Evolutionary conservation across 371 early-diverging fungal genomes (phyloP).

Genomic region (Mortierella sp.): DNA sequence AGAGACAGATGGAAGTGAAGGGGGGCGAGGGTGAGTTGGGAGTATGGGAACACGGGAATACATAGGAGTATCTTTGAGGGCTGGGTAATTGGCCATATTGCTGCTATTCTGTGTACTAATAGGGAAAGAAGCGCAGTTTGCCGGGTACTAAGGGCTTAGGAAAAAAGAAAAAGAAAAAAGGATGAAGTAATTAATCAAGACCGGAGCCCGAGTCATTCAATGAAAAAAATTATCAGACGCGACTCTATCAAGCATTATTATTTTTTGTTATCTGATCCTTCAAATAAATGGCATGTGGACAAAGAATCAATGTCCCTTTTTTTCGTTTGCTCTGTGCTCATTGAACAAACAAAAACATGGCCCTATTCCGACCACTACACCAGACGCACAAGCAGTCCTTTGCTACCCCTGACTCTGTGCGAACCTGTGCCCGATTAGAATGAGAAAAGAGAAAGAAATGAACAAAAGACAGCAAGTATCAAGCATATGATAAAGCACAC

Average conservation of each 20-base stretch:
- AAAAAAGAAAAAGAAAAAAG: neutral
- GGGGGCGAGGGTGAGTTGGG: neutral
- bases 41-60: neutral
- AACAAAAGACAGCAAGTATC: neutral
- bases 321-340: neutral
- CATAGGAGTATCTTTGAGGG: neutral
- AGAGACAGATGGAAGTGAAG: neutral
- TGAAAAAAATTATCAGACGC: neutral
- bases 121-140: neutral
- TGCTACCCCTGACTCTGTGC: neutral
- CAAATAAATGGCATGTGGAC: neutral
- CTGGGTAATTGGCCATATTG: neutral
- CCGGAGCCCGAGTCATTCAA: slow-evolving; percentile 1
- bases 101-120: neutral
- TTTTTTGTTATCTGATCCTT: slow-evolving; percentile 6
- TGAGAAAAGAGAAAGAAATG: neutral
- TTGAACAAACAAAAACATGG: neutral
- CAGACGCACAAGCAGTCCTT: neutral
- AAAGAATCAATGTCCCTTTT: neutral
- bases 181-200: neutral
- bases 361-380: neutral
- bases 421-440: neutral
- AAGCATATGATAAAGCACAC: neutral
- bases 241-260: neutral
- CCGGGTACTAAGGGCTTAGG: neutral